These are phyloP conservation scores for Nelumbo lutea DNA, from an alignment of 164 flowering plant species.

Conservation along the genomic window DNA sequence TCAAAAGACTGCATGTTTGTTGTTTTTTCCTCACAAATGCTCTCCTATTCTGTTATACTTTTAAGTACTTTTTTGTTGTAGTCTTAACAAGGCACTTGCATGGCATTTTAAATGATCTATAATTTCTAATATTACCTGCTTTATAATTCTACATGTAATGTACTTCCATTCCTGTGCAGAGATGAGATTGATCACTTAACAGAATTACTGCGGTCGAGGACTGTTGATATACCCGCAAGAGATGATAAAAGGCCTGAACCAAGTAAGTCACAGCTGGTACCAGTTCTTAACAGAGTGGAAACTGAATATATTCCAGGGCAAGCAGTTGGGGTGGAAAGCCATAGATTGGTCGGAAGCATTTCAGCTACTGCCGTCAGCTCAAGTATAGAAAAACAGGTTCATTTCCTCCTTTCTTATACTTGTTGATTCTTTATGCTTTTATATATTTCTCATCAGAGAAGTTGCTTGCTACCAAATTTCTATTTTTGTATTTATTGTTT, in stretches of 20 bases:
- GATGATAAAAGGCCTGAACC: constrained; percentile 30
- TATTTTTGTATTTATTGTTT: constrained; percentile 10
- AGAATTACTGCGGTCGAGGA: constrained; percentile 58
- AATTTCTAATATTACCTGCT: neutral
- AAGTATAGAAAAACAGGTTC: constrained; percentile 29
- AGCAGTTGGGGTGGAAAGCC: constrained; percentile 25
- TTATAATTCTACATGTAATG: constrained; percentile 1
- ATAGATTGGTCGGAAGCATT: constrained; percentile 10
- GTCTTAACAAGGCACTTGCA: neutral
- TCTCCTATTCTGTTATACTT: neutral
- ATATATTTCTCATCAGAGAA: neutral
- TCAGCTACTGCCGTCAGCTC: constrained; percentile 32
- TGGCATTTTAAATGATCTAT: neutral
- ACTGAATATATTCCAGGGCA: constrained; percentile 13
- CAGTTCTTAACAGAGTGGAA: constrained; percentile 14
- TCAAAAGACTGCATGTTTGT: too few relatives aligned
- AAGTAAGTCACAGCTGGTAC: constrained; percentile 14
- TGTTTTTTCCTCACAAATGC: too few relatives aligned
- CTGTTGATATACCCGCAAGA: constrained; percentile 29
- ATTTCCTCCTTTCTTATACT: constrained; percentile 2
- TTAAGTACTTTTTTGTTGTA: neutral
- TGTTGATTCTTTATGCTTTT: neutral
- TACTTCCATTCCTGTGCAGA: constrained; percentile 32
- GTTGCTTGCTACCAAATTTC: neutral
- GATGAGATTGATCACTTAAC: constrained; percentile 72